These are phyloP conservation scores for Magnaporthales sp. DNA, from an alignment of 2,329 filamentous ascomycete genomes.

Conservation along the genomic window DNA sequence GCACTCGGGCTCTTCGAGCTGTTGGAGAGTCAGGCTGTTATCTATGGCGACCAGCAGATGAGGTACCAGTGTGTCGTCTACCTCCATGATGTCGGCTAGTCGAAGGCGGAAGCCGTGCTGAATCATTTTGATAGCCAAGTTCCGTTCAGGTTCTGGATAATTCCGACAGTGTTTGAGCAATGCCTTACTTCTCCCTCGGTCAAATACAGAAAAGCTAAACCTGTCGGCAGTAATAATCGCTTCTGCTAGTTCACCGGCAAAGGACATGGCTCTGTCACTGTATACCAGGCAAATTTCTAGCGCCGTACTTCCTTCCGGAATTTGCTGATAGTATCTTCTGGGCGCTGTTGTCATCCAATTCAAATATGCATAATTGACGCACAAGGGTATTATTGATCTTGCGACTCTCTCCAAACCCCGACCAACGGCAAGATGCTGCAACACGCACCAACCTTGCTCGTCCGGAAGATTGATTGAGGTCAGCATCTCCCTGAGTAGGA, in stretches of 20 bases:
- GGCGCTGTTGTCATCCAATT: neutral
- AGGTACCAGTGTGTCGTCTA: neutral
- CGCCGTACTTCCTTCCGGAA: neutral
- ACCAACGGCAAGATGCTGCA: no score
- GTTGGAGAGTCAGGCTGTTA: neutral
- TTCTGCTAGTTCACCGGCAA: neutral
- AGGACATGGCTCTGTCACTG: neutral
- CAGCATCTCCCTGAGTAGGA: no score
- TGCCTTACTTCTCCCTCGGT: neutral
- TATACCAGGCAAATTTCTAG: neutral
- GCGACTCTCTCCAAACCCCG: no score
- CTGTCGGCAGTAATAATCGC: no score
- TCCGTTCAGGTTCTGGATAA: neutral
- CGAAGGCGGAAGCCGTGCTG: neutral
- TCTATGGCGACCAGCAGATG: neutral
- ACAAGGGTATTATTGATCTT: neutral
- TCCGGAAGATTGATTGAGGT: no score
- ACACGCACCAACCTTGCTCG: no score
- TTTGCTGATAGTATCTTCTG: no score
- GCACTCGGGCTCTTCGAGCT: neutral
- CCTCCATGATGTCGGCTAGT: neutral
- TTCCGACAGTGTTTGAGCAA: neutral
- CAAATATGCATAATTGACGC: neutral
- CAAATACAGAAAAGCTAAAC: neutral
- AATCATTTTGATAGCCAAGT: neutral